A percentile compares a stretch with the other conserved stretches of the same genome.
phyloP scores from a whole-genome alignment of 306 rosid species.

The Coriaria nepalensis region DNA sequence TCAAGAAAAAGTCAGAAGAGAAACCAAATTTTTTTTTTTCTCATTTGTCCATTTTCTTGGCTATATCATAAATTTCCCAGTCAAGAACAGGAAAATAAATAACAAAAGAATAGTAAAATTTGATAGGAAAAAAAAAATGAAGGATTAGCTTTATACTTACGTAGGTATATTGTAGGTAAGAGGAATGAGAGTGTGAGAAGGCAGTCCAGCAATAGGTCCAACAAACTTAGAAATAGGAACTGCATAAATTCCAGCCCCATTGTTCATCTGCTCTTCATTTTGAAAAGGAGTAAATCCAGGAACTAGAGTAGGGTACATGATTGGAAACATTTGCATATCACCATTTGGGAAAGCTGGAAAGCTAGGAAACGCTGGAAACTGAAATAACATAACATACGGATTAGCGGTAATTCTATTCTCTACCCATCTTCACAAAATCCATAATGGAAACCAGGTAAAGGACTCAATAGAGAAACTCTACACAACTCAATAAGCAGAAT shows the following conservation, averaged over 20 bases:
- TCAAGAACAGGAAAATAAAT: no score
- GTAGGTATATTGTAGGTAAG: conserved; percentile 73
- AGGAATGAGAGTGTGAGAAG: conserved; percentile 57
- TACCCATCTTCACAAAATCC: neutral
- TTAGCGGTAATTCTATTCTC: neutral
- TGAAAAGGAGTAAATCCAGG: conserved; percentile 37
- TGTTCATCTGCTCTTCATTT: conserved; percentile 47
- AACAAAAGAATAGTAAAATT: no score
- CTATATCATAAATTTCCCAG: no score
- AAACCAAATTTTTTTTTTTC: no score
- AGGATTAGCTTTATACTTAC: conserved; percentile 30
- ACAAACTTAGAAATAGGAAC: conserved; percentile 52
- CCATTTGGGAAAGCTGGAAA: conserved; percentile 33
- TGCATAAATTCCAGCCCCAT: conserved; percentile 87
- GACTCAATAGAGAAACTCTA: neutral
- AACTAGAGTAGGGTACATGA: conserved; percentile 56
- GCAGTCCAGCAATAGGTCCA: conserved; percentile 58
- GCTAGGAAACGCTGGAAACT: conserved; percentile 38
- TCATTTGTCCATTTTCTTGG: no score
- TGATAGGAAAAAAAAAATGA: neutral
- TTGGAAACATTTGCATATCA: conserved; percentile 50
- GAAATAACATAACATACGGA: conserved; percentile 16
- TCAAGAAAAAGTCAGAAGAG: neutral
- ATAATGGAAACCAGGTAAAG: neutral
- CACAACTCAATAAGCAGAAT: no score